Base-by-base conservation (phyloP, 805 yeast species). In the Wickerhamomyces subpelliculosus region DNA sequence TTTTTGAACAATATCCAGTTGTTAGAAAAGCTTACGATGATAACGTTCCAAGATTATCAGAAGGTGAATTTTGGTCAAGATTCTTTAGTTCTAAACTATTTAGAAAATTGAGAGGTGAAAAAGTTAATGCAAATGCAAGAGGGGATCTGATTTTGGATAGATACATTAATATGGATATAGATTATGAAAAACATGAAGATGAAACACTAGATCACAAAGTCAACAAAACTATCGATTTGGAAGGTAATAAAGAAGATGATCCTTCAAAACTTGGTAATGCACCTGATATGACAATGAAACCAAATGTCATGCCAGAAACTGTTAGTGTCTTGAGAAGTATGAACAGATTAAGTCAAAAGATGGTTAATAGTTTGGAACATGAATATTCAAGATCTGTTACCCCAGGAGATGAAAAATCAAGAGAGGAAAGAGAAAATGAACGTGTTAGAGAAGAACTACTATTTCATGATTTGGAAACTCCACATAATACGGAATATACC, bases 11-110 rank as follows among this genome's bases (percentile, higher is more conserved):
- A 42, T 93, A 90, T 54, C 98, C 98, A 0, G 77, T 89, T 27
- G 94, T 93, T 20, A 77, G 85, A 43, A 77, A 75, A 45, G 97
- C 97, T 0, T 93, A 84, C 54, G 80, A 77, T 42, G 98, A 93
- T 38, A 80, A 80, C 41, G 98, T 93, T 5, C 98, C 97, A 1
- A 80, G 81, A 44, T 69, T 93, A 37, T 73, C 76, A 34, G 97
- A 93, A 57, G 89, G 90, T 30, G 95, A 84, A 54, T 93, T 93
- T 51, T 93, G 98, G 98, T 86, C 95, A 10, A 67, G 97, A 44
- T 93, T 93, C 53, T 93, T 93, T 68, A 80, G 86, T 51, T 88
- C 97, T 0, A 83, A 87, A 51, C 64, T 93, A 43, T 93, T 89
- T 54, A 70, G 96, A 47, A 76, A 88, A 51, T 65, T 93, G 25